Conservation (phyloP, 108 stramenopile genomes). For the Discostella stelligeroides region DNA sequence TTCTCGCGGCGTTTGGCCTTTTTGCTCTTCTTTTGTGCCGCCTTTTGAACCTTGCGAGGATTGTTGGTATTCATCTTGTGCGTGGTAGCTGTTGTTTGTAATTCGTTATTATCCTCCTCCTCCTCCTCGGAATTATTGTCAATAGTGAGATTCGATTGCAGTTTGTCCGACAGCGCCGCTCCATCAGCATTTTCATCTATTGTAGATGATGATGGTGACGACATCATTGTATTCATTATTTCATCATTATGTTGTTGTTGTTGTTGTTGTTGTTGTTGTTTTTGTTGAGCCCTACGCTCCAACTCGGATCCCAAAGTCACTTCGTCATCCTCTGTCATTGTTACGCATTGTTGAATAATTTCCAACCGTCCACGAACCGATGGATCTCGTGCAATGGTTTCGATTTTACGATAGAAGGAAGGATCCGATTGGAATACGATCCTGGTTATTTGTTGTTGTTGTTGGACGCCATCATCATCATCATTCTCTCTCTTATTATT, state of each 20-base stretch:
- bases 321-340: conserved; percentile 75
- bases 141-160: conserved; percentile 16
- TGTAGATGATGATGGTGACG: background rate
- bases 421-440: conserved; percentile 74
- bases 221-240: conserved; percentile 6
- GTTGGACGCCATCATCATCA: background rate
- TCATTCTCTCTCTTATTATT: conserved; percentile 8
- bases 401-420: conserved; percentile 74
- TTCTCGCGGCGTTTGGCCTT: conserved; percentile 74
- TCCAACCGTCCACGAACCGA: conserved; percentile 62
- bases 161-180: conserved; percentile 10
- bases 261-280: conserved; percentile 25
- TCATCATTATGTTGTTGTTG: background rate
- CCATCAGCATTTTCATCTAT: background rate
- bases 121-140: background rate
- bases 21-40: conserved; percentile 83
- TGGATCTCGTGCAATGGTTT: conserved; percentile 51
- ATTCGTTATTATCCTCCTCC: conserved; percentile 10
- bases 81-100: background rate
- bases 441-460: background rate
- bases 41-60: conserved; percentile 56
- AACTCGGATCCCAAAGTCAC: conserved; percentile 58
- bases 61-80: too few species aligned
- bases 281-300: conserved; percentile 25
- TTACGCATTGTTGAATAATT: conserved; percentile 74